Evolutionary conservation across 2,329 filamentous ascomycete species (phyloP), one percentile per base, ranked within the genome.

Genomic region (Trichoderma simmonsii): DNA sequence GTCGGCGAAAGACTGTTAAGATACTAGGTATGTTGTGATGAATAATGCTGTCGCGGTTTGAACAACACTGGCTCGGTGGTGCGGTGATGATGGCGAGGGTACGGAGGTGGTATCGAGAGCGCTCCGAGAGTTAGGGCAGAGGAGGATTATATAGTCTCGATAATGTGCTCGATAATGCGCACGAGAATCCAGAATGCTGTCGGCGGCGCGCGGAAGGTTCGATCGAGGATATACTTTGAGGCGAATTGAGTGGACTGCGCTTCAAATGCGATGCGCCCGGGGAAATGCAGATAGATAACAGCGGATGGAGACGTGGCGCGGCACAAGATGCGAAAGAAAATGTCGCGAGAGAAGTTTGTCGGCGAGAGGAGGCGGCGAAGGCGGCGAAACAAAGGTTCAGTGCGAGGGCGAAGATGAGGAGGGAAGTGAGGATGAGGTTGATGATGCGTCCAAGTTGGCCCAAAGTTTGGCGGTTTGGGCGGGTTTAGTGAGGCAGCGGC

Each of bases 101-200:
- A 4, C 43, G 14, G 34, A 36, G 34, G 34, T 7, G 34, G 43
- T 4, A 48, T 48, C 43, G 43, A 8, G 43, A 15, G 6, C 14
- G 3, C 43, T 36, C 14, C 1, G 43, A 48, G 43, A 3, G 18
- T 8, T 8, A 48, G 1, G n/a, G n/a, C 43, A 48, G 80, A 71
- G 76, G 78, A 78, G 73, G 73, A 71, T 73, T 73, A 67, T 70
- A 56, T 80, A 75, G n/a, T 71, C 75, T 24, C 18, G 43, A 12
- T n/a, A 43, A n/a, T 36, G 14, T 15, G 34, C 34, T 43, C 15
- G 15, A 56, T 48, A 11, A 24, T 54, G 48, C 48, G 48, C n/a
- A 6, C 48, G n/a, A 24, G 5, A 6, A 54, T 14, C 48, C 48
- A 24, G 7, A 24, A 54, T 5, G 48, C 21, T 24, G 48, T 21